Conservation (phyloP, 306 rosid genomes). For the Citrullus colocynthis region DNA sequence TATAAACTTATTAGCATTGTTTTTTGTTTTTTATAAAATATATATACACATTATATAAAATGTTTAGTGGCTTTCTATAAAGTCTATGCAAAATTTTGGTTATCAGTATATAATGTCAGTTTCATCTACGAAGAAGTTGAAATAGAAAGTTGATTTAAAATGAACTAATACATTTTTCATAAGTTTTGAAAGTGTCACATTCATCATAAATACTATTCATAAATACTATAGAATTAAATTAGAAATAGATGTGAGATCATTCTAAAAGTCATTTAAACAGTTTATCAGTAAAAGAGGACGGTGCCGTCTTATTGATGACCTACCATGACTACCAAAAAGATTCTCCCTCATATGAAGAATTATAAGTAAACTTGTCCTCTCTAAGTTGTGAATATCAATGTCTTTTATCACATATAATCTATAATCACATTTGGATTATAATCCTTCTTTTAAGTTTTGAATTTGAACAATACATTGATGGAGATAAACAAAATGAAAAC, state of each 20-base stretch:
- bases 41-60: too few species aligned
- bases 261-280: neutral
- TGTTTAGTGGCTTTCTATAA: too few species aligned
- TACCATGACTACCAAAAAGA: neutral
- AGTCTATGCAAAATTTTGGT: too few species aligned
- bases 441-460: neutral
- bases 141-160: too few species aligned
- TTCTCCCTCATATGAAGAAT: neutral
- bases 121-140: too few species aligned
- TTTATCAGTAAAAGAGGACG: neutral
- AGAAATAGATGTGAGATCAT: neutral
- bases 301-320: neutral
- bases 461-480: neutral
- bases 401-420: neutral
- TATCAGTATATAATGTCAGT: too few species aligned
- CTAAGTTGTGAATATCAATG: neutral
- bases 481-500: neutral
- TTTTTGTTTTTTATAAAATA: too few species aligned
- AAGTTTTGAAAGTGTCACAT: neutral
- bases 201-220: neutral
- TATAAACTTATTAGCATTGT: neutral
- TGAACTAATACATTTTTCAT: neutral
- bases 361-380: too few species aligned
- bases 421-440: neutral
- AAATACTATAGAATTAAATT: neutral